Base-by-base conservation (phyloP, 768 basidiomycete genomes). In the Leccinum variicolor region DNA sequence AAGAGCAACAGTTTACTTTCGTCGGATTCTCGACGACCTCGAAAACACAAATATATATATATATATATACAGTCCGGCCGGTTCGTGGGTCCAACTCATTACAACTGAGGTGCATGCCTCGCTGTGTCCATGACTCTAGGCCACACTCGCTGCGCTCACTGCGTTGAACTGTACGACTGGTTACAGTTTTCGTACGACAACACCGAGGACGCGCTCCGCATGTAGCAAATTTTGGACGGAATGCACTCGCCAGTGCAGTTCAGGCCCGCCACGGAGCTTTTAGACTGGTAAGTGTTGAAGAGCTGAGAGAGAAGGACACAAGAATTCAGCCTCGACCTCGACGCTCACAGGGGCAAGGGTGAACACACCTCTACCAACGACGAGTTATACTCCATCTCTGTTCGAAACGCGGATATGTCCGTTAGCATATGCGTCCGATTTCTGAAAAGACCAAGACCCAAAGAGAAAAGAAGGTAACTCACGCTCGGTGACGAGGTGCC, bases 401-500 rank as follows among this genome's bases (percentile, higher is more conserved):
- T 6, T 19, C n/a, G 19, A 41, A 10, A 10, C n/a, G n/a, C 39
- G n/a, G 9, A 8, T 34, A 3, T 1, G 14, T 3, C 3, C 6
- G 13, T 64, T 21, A 63, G 47, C 39, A 21, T 39, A 13, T 3
- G 4, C 6, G 41, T 52, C 13, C 8, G 14, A 13, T 1, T 31
- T 13, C 31, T 19, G 41, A 14, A 25, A 10, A 10, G 6, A 6
- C 15, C 11, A 39, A 39, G 7, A 8, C 36, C 36, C 7, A n/a
- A 39, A n/a, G 14, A 15, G 21, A 1, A 26, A 26, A 25, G 1
- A 26, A 13, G 13, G 36, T 14, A 4, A 69, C 78, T 52, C 57
- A 84, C 85, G 78, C 73, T 89, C 85, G 0, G 89, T 89, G 47
- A 90, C 86, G 25, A 70, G 79, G 68, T 89, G 89, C 88, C 87